A percentile compares a stretch with the other conserved stretches of the same genome.
These are phyloP conservation scores for Termitomyces sp. DNA, from an alignment of 768 basidiomycete genomes.

Conservation along the genomic window DNA sequence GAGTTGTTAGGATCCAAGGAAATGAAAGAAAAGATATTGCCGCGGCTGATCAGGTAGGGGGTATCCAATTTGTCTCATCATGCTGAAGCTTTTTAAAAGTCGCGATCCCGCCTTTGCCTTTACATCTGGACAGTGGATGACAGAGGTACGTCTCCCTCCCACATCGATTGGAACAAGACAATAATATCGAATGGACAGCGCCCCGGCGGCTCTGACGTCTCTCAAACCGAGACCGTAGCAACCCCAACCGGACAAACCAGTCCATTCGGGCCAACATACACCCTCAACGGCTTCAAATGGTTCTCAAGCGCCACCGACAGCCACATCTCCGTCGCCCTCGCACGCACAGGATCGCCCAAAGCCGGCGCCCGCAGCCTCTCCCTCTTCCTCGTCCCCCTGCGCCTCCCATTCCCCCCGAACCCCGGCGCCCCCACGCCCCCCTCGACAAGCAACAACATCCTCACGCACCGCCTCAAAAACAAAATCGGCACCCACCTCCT, in stretches of 20 bases:
- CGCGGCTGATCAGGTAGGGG: conserved; percentile 55
- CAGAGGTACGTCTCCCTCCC: conserved; percentile 44
- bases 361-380: conserved; percentile 64
- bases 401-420: conserved; percentile 43
- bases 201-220: conserved; percentile 72
- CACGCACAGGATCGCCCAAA: conserved; percentile 54
- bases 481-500: conserved; percentile 73
- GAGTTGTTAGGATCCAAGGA: conserved; percentile 57
- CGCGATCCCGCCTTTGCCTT: conserved; percentile 58
- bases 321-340: conserved; percentile 65
- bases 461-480: conserved; percentile 69
- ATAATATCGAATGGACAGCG: conserved; percentile 31
- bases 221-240: conserved; percentile 66
- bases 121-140: conserved; percentile 84
- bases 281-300: conserved; percentile 73
- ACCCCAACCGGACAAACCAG: conserved; percentile 25
- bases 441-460: conserved; percentile 57
- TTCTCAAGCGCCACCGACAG: conserved; percentile 82
- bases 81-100: conserved; percentile 24
- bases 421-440: conserved; percentile 35
- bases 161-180: conserved; percentile 5
- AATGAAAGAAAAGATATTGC: conserved; percentile 53
- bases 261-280: conserved; percentile 46
- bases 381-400: conserved; percentile 69
- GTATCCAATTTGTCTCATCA: too few relatives aligned